These are phyloP conservation scores for Beauveria varroae DNA, from an alignment of 2,329 filamentous ascomycete genomes.

Conservation along the genomic window DNA sequence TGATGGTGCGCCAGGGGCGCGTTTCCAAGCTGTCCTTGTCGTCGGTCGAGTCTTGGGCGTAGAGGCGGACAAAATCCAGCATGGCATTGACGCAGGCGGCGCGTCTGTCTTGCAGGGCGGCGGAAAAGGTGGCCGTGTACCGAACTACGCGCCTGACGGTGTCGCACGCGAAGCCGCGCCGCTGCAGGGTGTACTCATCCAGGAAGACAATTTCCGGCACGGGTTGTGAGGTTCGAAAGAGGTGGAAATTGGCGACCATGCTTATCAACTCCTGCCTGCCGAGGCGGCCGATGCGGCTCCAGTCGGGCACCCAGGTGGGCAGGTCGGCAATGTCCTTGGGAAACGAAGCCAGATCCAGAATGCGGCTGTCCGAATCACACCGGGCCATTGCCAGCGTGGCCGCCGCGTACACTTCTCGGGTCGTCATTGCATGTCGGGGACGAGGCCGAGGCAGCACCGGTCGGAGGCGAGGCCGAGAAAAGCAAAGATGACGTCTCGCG, in stretches of 20 bases:
- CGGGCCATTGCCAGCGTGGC: neutral
- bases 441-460: neutral
- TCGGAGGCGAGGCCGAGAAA: neutral
- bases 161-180: neutral
- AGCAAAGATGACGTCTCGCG: neutral
- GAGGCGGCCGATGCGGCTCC: neutral
- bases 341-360: neutral
- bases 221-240: neutral
- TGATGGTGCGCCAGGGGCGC: neutral
- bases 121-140: neutral
- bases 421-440: neutral
- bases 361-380: neutral
- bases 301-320: conserved; percentile 2
- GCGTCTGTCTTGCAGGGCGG: neutral
- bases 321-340: neutral
- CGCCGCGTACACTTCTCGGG: neutral
- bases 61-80: neutral
- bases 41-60: neutral
- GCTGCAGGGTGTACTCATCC: neutral
- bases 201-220: neutral
- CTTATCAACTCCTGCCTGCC: neutral
- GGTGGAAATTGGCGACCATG: neutral
- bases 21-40: neutral
- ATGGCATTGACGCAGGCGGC: neutral
- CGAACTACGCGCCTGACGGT: neutral